phyloP scores from a whole-genome alignment of 352 stramenopile genomes.

The Blastocystis sp. region DNA sequence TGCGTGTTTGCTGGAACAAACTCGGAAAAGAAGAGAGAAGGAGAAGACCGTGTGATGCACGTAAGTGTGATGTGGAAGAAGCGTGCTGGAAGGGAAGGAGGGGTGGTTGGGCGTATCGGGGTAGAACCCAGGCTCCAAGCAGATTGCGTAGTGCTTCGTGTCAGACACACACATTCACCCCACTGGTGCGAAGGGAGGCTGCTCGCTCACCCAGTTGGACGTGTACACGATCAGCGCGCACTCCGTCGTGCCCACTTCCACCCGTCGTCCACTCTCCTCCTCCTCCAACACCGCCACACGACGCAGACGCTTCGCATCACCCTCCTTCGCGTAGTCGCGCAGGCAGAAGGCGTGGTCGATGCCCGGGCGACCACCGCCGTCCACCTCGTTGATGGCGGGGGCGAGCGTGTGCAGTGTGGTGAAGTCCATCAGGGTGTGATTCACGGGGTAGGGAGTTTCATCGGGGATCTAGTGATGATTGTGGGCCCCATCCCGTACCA shows the following conservation, averaged over 20 bases:
- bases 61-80: conserved; percentile 29
- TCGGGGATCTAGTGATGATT: conserved; percentile 28
- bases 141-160: conserved; percentile 63
- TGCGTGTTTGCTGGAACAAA: not conserved
- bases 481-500: not conserved
- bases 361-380: conserved; percentile 40
- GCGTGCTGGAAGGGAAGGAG: conserved; percentile 19
- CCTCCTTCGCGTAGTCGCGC: not conserved
- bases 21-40: not conserved
- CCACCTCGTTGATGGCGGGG: conserved; percentile 33
- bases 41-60: conserved; percentile 43
- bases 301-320: conserved; percentile 31
- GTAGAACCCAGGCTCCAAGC: conserved; percentile 63
- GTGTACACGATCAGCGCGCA: conserved; percentile 69
- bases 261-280: conserved; percentile 54
- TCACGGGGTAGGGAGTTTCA: conserved; percentile 45
- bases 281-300: conserved; percentile 42
- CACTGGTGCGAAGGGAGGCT: conserved; percentile 55
- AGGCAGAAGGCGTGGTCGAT: conserved; percentile 69
- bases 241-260: conserved; percentile 49
- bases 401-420: not conserved
- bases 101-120: conserved; percentile 59
- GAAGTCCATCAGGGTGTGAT: conserved; percentile 58
- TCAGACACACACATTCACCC: not conserved
- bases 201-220: conserved; percentile 64